These are phyloP conservation scores for Cryoendolithus antarcticus DNA, from an alignment of 2,329 filamentous ascomycete species.

Conservation along the genomic window DNA sequence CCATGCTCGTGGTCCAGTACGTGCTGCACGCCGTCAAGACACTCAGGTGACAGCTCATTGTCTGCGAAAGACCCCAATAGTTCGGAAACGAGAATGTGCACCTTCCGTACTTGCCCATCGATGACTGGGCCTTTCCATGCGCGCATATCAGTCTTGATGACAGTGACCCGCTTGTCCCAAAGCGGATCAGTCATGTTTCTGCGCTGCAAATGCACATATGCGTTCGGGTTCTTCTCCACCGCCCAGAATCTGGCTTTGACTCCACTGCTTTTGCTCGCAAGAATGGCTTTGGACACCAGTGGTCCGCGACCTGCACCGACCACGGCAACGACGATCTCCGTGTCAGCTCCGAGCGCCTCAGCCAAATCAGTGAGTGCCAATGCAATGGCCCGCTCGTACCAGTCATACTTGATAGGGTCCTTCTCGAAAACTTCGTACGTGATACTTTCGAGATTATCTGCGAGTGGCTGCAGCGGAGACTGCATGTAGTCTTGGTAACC, in stretches of 20 bases:
- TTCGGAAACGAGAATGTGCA: slow-evolving; percentile 91
- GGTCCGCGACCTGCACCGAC: slow-evolving; percentile 89
- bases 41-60: slow-evolving; percentile 94
- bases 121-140: slow-evolving; percentile 75
- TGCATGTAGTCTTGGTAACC: slow-evolving; percentile 91
- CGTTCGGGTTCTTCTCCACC: slow-evolving; percentile 96
- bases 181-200: slow-evolving; percentile 58
- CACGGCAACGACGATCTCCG: slow-evolving; percentile 73
- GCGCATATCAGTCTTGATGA: slow-evolving; percentile 95
- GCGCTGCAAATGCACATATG: slow-evolving; percentile 79
- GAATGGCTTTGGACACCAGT: slow-evolving; percentile 73
- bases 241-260: slow-evolving; percentile 80
- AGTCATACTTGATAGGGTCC: slow-evolving; percentile 93
- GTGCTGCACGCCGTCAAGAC: slow-evolving; percentile 87
- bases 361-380: slow-evolving; percentile 76
- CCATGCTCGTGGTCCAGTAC: slow-evolving; percentile 70
- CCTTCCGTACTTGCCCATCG: slow-evolving; percentile 45
- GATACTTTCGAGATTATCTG: slow-evolving; percentile 91
- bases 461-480: slow-evolving; percentile 83
- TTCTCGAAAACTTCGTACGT: slow-evolving; percentile 99
- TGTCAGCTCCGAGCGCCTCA: slow-evolving; percentile 59
- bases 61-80: slow-evolving; percentile 91
- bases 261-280: slow-evolving; percentile 62
- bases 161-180: slow-evolving; percentile 71
- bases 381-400: slow-evolving; percentile 77